A percentile compares a stretch with the other conserved stretches of the same genome.
Conservation (phyloP, 2,329 filamentous ascomycete genomes). For the Leptographium flavum region DNA sequence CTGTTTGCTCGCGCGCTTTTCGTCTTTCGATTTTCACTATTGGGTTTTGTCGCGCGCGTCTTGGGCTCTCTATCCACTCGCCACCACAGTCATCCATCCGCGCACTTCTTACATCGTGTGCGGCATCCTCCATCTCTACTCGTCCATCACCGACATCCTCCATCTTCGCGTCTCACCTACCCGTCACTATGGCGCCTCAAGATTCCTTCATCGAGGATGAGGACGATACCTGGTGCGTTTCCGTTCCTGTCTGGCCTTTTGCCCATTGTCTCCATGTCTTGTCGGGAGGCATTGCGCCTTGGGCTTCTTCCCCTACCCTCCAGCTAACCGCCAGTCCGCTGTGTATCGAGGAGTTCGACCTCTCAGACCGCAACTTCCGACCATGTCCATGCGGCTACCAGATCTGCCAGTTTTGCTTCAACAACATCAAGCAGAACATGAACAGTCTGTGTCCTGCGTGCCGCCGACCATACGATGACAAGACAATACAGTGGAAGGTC, state of each 20-base stretch:
- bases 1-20: neutral
- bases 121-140: neutral
- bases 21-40: too few species aligned
- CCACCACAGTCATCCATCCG: neutral
- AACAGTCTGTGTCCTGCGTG: constrained; percentile 97
- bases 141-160: neutral
- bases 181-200: constrained; percentile 46
- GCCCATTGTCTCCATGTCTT: constrained; percentile 1
- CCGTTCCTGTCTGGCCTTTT: neutral
- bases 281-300: constrained; percentile 9
- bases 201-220: constrained; percentile 60
- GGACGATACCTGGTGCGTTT: constrained; percentile 50
- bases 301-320: too few species aligned
- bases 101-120: neutral
- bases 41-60: neutral
- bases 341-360: constrained; percentile 97
- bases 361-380: constrained; percentile 91
- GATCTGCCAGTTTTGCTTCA: constrained; percentile 99
- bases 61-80: neutral
- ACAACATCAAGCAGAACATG: constrained; percentile 97
- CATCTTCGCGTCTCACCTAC: neutral
- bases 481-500: constrained; percentile 92
- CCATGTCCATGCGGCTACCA: constrained; percentile 97
- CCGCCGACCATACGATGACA: constrained; percentile 87
- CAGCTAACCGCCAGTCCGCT: constrained; percentile 73